Evolutionary conservation across 176 grass and related monocot genomes (phyloP), one percentile per base, ranked within the genome.

Genomic region (Zoysia pacifica): DNA sequence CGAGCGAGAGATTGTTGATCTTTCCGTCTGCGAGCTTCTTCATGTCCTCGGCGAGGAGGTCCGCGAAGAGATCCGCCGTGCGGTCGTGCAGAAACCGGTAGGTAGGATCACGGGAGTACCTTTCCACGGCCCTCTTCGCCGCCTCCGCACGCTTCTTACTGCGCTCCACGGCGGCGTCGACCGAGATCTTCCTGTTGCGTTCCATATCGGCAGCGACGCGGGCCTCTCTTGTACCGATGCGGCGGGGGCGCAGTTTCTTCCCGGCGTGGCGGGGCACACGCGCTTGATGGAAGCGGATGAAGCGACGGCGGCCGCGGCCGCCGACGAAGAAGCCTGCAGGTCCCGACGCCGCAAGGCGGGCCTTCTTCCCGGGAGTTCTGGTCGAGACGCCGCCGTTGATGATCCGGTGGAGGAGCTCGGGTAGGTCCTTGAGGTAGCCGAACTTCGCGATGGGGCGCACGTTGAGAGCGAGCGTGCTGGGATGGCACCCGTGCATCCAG

Each of bases 371-470:
- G 0, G 45, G 56, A 2, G 18, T 66, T 36, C 80, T 82, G 6
- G 72, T 75, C 16, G 77, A 69, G n/a, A 76, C 37, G 66, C 18
- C 81, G 73, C 89, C 85, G 6, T 84, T 79, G 73, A 92, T 59
- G 58, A 97, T 85, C 6, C 87, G 93, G 84, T 90, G 86, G 41
- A 97, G 88, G 36, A 97, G 78, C 86, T 93, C 83, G 11, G 89
- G 83, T 54, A 97, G 64, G 82, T 93, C 90, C 85, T 97, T 93
- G 56, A 97, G 85, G 78, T 95, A 95, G 20, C 93, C 93, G 53
- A 88, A 82, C 9, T 80, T 44, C 36, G 77, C 83, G 55, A 93
- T 11, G 43, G 76, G 67, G 2, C 50, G 50, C n/a, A 83, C 85
- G 73, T 93, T 93, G 50, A 89, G 90, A 35, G 90, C 90, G 65